Conservation (phyloP, 768 basidiomycete genomes). For the Tubosaeta brunneosetosa region DNA sequence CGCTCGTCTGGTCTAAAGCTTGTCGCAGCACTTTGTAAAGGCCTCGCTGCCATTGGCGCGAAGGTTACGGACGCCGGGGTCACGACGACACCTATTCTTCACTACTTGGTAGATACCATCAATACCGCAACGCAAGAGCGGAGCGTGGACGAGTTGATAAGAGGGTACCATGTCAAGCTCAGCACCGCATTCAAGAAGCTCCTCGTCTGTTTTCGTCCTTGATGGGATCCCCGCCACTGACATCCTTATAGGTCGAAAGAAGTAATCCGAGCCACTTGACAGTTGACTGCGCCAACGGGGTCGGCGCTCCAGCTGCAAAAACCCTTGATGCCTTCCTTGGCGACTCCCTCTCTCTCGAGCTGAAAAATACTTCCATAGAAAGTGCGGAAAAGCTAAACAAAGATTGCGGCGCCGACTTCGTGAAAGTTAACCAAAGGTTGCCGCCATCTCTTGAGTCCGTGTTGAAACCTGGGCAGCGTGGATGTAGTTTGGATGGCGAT, state of each 20-base stretch:
- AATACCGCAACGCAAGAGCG: slow-evolving; percentile 79
- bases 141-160: slow-evolving; percentile 75
- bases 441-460: slow-evolving; percentile 69
- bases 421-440: slow-evolving; percentile 86
- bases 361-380: slow-evolving; percentile 64
- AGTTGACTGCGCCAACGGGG: slow-evolving; percentile 99
- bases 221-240: slow-evolving; percentile 5
- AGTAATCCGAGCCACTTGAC: slow-evolving; percentile 53
- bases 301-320: slow-evolving; percentile 72
- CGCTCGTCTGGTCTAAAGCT: slow-evolving; percentile 80
- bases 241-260: slow-evolving; percentile 49
- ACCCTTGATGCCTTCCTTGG: slow-evolving; percentile 59
- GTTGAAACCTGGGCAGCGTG: slow-evolving; percentile 70
- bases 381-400: slow-evolving; percentile 76
- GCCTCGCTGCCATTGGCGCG: slow-evolving; percentile 68
- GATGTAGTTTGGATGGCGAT: slow-evolving; percentile 94
- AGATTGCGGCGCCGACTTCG: slow-evolving; percentile 91
- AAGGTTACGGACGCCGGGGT: slow-evolving; percentile 73
- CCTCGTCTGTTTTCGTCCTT: slow-evolving; percentile 52
- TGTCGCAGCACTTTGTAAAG: slow-evolving; percentile 75
- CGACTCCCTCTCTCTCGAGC: slow-evolving; percentile 53
- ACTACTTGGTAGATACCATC: slow-evolving; percentile 87
- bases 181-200: slow-evolving; percentile 80
- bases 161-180: slow-evolving; percentile 83
- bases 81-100: slow-evolving; percentile 91